Conservation (phyloP, 2,329 filamentous ascomycete genomes). For the Botrytis fabae region DNA sequence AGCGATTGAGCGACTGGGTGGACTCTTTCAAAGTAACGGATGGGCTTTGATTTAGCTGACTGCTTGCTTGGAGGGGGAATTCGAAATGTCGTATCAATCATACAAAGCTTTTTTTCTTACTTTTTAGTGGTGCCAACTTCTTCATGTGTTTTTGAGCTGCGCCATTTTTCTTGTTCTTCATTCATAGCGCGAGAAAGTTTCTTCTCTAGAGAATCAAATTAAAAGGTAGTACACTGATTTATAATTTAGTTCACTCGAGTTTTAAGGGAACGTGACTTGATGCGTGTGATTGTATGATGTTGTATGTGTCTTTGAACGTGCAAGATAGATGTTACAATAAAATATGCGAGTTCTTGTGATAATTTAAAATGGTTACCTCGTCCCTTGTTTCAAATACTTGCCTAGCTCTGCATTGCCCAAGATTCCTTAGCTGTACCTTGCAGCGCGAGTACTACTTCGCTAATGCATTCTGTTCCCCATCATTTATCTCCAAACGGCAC, state of each 20-base stretch:
- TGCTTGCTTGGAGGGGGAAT: slow-evolving; percentile 38
- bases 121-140: slow-evolving; percentile 27
- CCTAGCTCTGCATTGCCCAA: neutral
- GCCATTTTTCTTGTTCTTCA: slow-evolving; percentile 26
- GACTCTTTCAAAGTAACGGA: slow-evolving; percentile 35
- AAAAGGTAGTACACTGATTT: slow-evolving; percentile 31
- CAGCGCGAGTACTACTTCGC: neutral
- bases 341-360: neutral
- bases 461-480: neutral
- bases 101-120: slow-evolving; percentile 36
- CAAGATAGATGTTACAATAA: neutral
- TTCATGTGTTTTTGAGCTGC: slow-evolving; percentile 31
- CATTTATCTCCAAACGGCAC: neutral
- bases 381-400: neutral
- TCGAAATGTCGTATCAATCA: slow-evolving; percentile 39
- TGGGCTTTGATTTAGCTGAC: slow-evolving; percentile 36
- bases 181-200: slow-evolving; percentile 32
- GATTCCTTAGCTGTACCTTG: neutral
- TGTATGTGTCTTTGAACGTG: neutral
- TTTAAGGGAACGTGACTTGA: neutral
- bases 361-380: too few relatives aligned
- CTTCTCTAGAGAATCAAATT: slow-evolving; percentile 28
- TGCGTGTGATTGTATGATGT: neutral
- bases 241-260: slow-evolving; percentile 4
- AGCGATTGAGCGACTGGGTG: slow-evolving; percentile 40